These are phyloP conservation scores for Diaporthe aspalathi DNA, from an alignment of 2,329 filamentous ascomycete species.

Conservation along the genomic window DNA sequence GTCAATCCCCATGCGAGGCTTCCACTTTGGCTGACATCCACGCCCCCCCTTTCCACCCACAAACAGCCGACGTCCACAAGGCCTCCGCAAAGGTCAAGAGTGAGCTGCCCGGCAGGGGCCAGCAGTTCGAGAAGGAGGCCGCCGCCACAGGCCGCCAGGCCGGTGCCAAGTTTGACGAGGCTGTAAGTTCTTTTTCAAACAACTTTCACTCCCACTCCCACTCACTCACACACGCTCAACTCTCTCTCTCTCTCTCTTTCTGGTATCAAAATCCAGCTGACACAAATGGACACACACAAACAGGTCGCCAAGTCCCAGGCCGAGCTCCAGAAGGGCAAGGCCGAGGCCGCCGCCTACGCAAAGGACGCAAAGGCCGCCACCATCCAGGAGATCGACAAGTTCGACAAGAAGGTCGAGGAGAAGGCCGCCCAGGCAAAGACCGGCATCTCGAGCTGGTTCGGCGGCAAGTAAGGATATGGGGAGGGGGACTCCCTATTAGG, in stretches of 20 bases:
- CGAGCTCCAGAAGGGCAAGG: conserved; percentile 71
- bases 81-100: conserved; percentile 74
- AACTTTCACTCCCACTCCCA: no score
- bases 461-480: conserved; percentile 60
- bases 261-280: conserved; percentile 36
- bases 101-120: conserved; percentile 71
- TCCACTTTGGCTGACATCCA: conserved; percentile 39
- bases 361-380: conserved; percentile 73
- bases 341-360: conserved; percentile 67
- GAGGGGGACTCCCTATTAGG: no score
- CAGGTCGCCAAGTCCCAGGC: conserved; percentile 73
- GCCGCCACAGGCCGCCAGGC: conserved; percentile 70
- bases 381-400: conserved; percentile 80
- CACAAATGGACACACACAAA: conserved; percentile 55
- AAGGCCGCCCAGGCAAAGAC: conserved; percentile 85
- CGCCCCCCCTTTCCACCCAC: no score
- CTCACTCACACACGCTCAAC: no score
- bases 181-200: conserved; percentile 63
- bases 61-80: conserved; percentile 79
- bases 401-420: conserved; percentile 85
- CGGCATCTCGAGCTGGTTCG: conserved; percentile 87
- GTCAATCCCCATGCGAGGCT: not conserved
- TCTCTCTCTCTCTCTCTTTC: not conserved
- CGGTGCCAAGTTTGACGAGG: conserved; percentile 74
- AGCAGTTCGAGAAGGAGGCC: conserved; percentile 73